Base-by-base conservation (phyloP, 306 rosid genomes). In the Lathyrus tuberosus region DNA sequence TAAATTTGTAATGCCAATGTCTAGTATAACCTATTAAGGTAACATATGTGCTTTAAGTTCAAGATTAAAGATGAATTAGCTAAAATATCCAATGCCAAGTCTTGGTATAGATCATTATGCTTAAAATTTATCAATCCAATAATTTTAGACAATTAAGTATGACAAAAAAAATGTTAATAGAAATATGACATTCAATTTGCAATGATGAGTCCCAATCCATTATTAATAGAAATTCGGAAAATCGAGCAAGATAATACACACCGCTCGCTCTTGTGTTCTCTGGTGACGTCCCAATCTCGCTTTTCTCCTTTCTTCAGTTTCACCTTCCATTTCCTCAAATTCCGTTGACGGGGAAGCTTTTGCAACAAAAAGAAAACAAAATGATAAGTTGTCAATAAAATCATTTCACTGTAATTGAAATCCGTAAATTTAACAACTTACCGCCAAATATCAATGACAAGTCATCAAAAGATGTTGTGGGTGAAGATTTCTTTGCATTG, bases 221-320 rank as follows among this genome's bases (percentile, higher is more conserved):
- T 42, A 15, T 3, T 66, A 13, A 73, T 5, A 56, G 65, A 73
- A 13, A 77, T 17, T 40, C 31, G 49, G 40, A 71, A 65, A 74
- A 28, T 3, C 44, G 65, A 22, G 63, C 54, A 57, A 54, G 60
- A 62, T 22, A 74, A 74, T 74, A 87, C 92, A 74, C 51, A 94
- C 99, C 83, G 85, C 83, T 28, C 97, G 84, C 49, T 82, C 88
- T 37, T 87, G 78, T 48, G 89, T 74, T 80, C 92, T 85, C 64
- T 84, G 97, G 54, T 81, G 76, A 46, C 95, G 96, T 70, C 79
- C 87, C 71, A 82, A 75, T 84, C 99, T 85, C 5, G 95, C 87
- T 72, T 47, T 91, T 74, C 97, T 79, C 80, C 97, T 88, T 71
- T 91, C 99, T 82, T 87, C 92, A 80, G 85, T 80, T 80, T 94